Percentiles rank a stretch among this genome's conserved stretches.
Conservation (phyloP, 2,329 filamentous ascomycete species). For the Lasiodiplodia hormozganensis region DNA sequence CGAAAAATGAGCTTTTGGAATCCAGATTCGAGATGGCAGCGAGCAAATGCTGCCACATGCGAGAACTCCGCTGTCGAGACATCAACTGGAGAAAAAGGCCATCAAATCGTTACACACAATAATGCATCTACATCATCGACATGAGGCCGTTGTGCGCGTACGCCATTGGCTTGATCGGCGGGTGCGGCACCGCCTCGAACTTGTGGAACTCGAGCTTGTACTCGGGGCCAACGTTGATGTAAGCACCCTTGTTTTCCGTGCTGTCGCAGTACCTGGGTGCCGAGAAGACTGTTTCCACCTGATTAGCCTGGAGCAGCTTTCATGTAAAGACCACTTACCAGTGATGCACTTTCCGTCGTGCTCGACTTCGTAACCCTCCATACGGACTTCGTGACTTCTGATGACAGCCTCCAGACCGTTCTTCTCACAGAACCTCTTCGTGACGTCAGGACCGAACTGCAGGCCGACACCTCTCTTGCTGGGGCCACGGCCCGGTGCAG, state of each 20-base stretch:
- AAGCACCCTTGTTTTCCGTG: slow-evolving; percentile 97
- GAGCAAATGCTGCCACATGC: background rate
- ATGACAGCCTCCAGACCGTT: slow-evolving; percentile 96
- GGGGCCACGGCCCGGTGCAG: slow-evolving; percentile 82
- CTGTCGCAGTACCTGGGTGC: slow-evolving; percentile 97
- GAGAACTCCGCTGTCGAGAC: slow-evolving; percentile 9
- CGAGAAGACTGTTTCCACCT: slow-evolving; percentile 75
- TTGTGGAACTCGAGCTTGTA: slow-evolving; percentile 92
- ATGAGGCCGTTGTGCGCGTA: slow-evolving; percentile 86
- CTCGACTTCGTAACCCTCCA: slow-evolving; percentile 99
- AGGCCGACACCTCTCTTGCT: slow-evolving; percentile 97
- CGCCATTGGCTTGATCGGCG: slow-evolving; percentile 91
- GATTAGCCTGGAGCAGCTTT: background rate
- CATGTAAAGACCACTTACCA: slow-evolving; percentile 57
- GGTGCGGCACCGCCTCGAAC: slow-evolving; percentile 96
- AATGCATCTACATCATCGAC: slow-evolving; percentile 67
- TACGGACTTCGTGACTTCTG: slow-evolving; percentile 95
- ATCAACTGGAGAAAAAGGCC: slow-evolving; percentile 15
- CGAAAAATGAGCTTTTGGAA: slow-evolving; percentile 16
- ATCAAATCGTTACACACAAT: slow-evolving; percentile 7
- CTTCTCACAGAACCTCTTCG: slow-evolving; percentile 94
- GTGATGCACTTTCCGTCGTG: slow-evolving; percentile 96
- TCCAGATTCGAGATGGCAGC: background rate
- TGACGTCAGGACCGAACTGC: slow-evolving; percentile 96
- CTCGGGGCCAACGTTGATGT: slow-evolving; percentile 93